Evolutionary conservation across 805 yeast genomes (phyloP), one percentile per base, ranked within the genome.

Genomic region (Hanseniaspora guilliermondii): DNA sequence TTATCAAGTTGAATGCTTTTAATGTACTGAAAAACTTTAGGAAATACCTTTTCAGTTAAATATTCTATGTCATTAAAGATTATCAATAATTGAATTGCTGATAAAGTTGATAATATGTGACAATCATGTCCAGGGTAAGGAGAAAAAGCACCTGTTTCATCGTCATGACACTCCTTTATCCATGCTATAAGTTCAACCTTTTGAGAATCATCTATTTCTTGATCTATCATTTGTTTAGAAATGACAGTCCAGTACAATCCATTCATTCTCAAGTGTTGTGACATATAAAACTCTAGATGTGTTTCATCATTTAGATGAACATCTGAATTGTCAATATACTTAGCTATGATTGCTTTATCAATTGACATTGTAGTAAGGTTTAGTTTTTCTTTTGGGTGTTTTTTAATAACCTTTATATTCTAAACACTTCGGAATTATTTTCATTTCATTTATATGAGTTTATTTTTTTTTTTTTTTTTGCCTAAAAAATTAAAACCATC

Each of bases 231-330:
- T n/a, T 80, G 73, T 55, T 91, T 76, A 0, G 80, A 76, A 33
- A 89, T 67, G 0, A 96, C 87, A 17, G 85, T 83, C 99, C 99
- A 93, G 65, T 93, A 93, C 0, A 93, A 74, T 1, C 97, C 98
- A 62, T 86, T 87, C 74, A 93, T 68, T 33, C 97, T 75, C 49
- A 93, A 72, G 65, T 93, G 97, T 62, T 93, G 97, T 11, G 87
- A 78, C 50, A 89, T 68, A 93, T 95, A 87, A 68, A 87, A 89
- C 7, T 49, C 53, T 8, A 49, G 21, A 8, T 49, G 30, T 11
- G 33, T 25, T 21, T 41, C 48, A 27, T 45, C 41, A 47, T 47
- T 46, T 16, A 46, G 16, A 4, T 17, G 36, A 19, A 7, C 19
- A 11, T 30, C 37, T 12, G 47, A 17, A 2, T 39, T n/a, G 16